phyloP scores from a whole-genome alignment of 1,284 basidiomycete genomes.

The Ceratobasidium papillatum region DNA sequence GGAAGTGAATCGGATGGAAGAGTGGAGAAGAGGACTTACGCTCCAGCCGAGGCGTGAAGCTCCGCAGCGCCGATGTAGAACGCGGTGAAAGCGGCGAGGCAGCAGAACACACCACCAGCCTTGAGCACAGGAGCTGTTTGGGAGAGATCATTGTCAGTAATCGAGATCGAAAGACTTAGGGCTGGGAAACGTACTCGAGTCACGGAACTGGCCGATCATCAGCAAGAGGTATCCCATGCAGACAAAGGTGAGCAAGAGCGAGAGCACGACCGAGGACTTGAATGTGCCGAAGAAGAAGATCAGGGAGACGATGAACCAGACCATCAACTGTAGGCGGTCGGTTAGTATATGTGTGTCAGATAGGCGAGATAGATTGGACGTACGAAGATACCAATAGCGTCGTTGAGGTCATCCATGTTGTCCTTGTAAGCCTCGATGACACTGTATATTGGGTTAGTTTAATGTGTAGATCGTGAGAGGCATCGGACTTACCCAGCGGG shows the following conservation, averaged over 20 bases:
- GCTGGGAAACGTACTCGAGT: constrained; percentile 14
- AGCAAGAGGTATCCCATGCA: constrained; percentile 53
- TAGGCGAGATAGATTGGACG: background rate
- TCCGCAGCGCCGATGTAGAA: constrained; percentile 72
- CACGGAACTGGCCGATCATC: constrained; percentile 42
- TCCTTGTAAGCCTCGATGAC: constrained; percentile 40
- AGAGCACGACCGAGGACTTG: constrained; percentile 50
- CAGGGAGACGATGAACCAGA: constrained; percentile 48
- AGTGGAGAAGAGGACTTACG: constrained; percentile 19
- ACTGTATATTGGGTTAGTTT: constrained; percentile 24
- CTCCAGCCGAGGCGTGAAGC: constrained; percentile 54
- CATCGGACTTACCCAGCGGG: background rate
- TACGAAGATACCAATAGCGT: constrained; percentile 45
- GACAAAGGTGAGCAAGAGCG: constrained; percentile 56
- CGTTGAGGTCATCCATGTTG: constrained; percentile 37
- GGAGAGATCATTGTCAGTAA: background rate
- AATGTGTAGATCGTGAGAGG: background rate
- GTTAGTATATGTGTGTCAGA: background rate
- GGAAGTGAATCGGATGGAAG: background rate
- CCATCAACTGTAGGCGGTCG: constrained; percentile 28
- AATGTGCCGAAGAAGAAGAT: constrained; percentile 50
- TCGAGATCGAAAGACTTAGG: background rate
- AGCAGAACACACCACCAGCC: constrained; percentile 79
- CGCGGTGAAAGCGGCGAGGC: constrained; percentile 72
- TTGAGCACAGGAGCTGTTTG: constrained; percentile 51